Percentiles rank a stretch among this genome's conserved stretches.
These are phyloP conservation scores for Tolypocladium capitatum DNA, from an alignment of 2,329 filamentous ascomycete genomes.

Conservation along the genomic window DNA sequence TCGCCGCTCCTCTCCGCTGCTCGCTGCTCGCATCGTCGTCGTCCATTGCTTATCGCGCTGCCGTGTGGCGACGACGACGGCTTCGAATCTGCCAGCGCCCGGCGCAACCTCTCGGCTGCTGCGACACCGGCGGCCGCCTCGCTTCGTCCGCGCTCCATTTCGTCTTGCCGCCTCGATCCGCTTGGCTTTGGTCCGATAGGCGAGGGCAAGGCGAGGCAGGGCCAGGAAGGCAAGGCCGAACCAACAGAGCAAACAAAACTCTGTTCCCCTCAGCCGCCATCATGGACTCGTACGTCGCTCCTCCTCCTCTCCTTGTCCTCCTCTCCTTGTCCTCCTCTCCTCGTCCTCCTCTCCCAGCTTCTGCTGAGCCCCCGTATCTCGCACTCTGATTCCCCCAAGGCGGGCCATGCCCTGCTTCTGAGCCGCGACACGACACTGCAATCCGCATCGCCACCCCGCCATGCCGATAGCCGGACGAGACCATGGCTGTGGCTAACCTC, in stretches of 20 bases:
- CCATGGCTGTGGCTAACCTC: constrained; percentile 7
- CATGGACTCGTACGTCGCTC: constrained; percentile 19
- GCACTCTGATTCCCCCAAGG: background rate
- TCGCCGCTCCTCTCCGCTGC: background rate
- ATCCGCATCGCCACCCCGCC: constrained; percentile 5
- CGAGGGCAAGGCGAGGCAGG: background rate
- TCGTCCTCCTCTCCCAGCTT: background rate
- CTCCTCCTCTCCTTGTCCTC: background rate
- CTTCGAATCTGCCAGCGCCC: no score
- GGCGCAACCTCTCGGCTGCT: background rate
- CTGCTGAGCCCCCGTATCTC: background rate
- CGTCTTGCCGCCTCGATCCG: background rate
- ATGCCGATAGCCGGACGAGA: constrained; percentile 1
- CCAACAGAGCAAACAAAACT: background rate
- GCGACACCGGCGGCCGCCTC: background rate
- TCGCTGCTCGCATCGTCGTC: background rate
- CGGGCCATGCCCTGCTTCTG: background rate
- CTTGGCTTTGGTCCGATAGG: background rate
- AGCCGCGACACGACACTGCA: constrained; percentile 1
- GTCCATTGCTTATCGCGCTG: background rate
- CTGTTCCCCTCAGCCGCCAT: background rate
- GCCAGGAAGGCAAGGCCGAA: background rate
- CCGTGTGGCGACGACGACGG: background rate
- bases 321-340: background rate
- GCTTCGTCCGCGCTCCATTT: background rate